These are phyloP conservation scores for Cladosporium phlei DNA, from an alignment of 2,329 filamentous ascomycete genomes.

Conservation along the genomic window DNA sequence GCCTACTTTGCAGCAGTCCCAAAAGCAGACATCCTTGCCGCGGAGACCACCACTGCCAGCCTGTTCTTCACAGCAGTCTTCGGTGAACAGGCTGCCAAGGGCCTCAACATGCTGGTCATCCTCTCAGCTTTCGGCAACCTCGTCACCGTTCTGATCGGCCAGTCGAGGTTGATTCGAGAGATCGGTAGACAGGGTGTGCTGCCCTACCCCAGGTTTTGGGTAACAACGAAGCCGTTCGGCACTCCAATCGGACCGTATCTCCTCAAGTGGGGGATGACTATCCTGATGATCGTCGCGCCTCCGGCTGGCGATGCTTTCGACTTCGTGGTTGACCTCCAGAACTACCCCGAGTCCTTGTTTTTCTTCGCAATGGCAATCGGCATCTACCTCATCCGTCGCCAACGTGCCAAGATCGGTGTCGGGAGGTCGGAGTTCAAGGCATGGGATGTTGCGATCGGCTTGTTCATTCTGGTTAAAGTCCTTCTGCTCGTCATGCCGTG, in stretches of 20 bases:
- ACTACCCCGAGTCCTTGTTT: slow-evolving; percentile 58
- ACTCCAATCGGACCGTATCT: slow-evolving; percentile 58
- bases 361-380: slow-evolving; percentile 53
- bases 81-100: slow-evolving; percentile 47
- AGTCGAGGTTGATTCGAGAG: slow-evolving; percentile 55
- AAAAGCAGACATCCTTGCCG: slow-evolving; percentile 38
- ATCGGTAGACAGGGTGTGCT: slow-evolving; percentile 59
- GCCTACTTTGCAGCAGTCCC: slow-evolving; percentile 56
- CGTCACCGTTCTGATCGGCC: slow-evolving; percentile 51
- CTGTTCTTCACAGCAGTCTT: slow-evolving; percentile 59
- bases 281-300: slow-evolving; percentile 57
- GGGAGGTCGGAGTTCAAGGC: slow-evolving; percentile 51
- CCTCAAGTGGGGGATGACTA: slow-evolving; percentile 54
- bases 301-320: slow-evolving; percentile 59
- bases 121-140: slow-evolving; percentile 58
- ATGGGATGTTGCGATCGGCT: slow-evolving; percentile 55
- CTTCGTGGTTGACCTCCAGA: slow-evolving; percentile 47
- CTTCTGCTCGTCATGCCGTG: slow-evolving; percentile 67
- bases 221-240: slow-evolving; percentile 58
- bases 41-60: slow-evolving; percentile 43
- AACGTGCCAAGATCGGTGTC: slow-evolving; percentile 49
- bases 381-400: slow-evolving; percentile 53
- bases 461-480: slow-evolving; percentile 56
- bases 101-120: slow-evolving; percentile 54
- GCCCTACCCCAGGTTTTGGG: slow-evolving; percentile 58